phyloP scores from a whole-genome alignment of 371 early-diverging fungal species.

The Apophysomyces sp. region DNA sequence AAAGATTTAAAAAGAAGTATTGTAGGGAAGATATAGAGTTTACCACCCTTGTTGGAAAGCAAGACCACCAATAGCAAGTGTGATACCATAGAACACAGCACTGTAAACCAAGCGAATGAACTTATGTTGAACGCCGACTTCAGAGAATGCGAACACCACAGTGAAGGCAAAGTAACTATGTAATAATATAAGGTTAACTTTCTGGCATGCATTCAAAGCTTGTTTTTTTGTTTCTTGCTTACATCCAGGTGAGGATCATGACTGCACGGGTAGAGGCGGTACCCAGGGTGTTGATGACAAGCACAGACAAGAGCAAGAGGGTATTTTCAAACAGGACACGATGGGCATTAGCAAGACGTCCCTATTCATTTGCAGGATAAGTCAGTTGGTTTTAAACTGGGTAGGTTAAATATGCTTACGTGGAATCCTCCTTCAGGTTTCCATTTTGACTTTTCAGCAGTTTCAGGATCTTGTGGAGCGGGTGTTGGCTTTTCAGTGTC shows the following conservation, averaged over 20 bases:
- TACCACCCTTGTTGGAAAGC: slow-evolving; percentile 41
- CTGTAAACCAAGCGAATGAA: slow-evolving; percentile 37
- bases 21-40: not conserved
- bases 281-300: slow-evolving; percentile 45
- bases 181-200: not conserved
- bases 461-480: slow-evolving; percentile 26
- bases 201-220: too few species aligned
- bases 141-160: slow-evolving; percentile 33
- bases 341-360: slow-evolving; percentile 21
- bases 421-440: slow-evolving; percentile 5
- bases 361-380: not conserved
- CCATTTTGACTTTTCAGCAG: slow-evolving; percentile 8
- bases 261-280: slow-evolving; percentile 42
- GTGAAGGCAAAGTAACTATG: slow-evolving; percentile 42
- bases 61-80: slow-evolving; percentile 40
- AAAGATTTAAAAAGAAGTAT: not conserved
- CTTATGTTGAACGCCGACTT: slow-evolving; percentile 32
- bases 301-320: slow-evolving; percentile 30
- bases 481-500: slow-evolving; percentile 12
- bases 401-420: not conserved
- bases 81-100: slow-evolving; percentile 35
- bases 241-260: slow-evolving; percentile 49
- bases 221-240: slow-evolving; percentile 7
- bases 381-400: not conserved
- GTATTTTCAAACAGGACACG: slow-evolving; percentile 36